Conservation (phyloP, 768 basidiomycete species). For the Rhodotorula paludigena region DNA sequence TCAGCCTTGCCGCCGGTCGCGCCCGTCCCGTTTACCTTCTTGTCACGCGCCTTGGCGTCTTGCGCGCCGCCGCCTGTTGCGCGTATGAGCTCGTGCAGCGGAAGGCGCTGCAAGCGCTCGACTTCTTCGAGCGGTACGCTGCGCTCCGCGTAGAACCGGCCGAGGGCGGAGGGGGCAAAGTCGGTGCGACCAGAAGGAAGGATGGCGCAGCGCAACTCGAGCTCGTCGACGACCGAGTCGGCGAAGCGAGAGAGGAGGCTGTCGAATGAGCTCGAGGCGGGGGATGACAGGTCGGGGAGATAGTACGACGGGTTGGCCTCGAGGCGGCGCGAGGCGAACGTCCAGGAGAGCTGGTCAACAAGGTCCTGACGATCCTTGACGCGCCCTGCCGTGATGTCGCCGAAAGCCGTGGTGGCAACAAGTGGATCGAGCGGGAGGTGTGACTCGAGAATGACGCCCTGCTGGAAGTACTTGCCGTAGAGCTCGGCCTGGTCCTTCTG, state of each 20-base stretch:
- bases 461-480: constrained; percentile 73
- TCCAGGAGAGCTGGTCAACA: constrained; percentile 72
- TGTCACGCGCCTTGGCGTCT: constrained; percentile 1
- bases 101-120: constrained; percentile 20
- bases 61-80: constrained; percentile 1
- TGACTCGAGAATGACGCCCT: constrained; percentile 88
- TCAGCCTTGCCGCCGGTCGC: too few relatives aligned
- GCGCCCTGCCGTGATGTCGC: constrained; percentile 46
- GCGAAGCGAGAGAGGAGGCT: constrained; percentile 65
- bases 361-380: constrained; percentile 61
- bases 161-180: constrained; percentile 12
- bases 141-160: neutral
- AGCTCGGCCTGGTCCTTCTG: constrained; percentile 78
- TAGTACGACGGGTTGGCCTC: constrained; percentile 81
- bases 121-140: constrained; percentile 20
- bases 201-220: constrained; percentile 28
- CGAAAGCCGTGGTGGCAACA: constrained; percentile 19
- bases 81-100: constrained; percentile 11
- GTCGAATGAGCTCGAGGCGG: constrained; percentile 37
- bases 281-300: constrained; percentile 10
- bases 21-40: too few relatives aligned
- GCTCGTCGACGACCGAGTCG: constrained; percentile 51
- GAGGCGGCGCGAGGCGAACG: constrained; percentile 68
- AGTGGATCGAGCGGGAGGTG: constrained; percentile 54
- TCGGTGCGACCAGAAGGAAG: constrained; percentile 13